Evolutionary conservation across 768 basidiomycete genomes (phyloP), one percentile per base, ranked within the genome.

Genomic region (Rhodotorula diobovata): DNA sequence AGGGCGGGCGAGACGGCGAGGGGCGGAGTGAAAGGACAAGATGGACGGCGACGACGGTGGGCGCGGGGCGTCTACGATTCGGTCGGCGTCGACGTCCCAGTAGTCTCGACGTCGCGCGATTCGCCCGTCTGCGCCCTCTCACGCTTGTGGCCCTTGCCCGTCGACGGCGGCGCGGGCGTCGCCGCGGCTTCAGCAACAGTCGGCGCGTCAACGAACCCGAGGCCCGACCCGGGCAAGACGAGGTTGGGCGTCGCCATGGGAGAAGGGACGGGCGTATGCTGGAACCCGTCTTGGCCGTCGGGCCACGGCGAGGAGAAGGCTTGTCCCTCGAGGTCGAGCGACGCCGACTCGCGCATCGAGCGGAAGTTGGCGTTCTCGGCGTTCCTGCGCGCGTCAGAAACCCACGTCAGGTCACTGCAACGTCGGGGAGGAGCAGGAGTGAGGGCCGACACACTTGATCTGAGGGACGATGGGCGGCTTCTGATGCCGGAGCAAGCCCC

Each of bases 401-500:
- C 34, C 34, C 14, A 14, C 16, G 32, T 28, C 15, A 55, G 16
- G 50, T 30, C 39, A 21, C n/a, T n/a, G n/a, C n/a, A 66, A 61
- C 28, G 32, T 32, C 30, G 25, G 10, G 25, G 9, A n/a, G 30
- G 30, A 25, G 34, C 28, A 48, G 9, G 28, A 6, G 32, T 54
- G 28, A 28, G 62, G 21, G 16, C 34, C 28, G 56, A 68, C 75
- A 25, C 57, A 76, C 74, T 74, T 68, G 2, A 66, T 46, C 28
- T 74, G 41, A 23, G 66, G 72, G 23, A 72, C 51, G 53, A 75
- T 70, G 80, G 96, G 96, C 64, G 96, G 96, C 79, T 87, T 88
- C 76, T 87, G 89, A 81, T 98, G 90, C 76, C 96, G 85, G 79
- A 99, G 82, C 66, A 99, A 84, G 34, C 95, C 96, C 96, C 95